Conservation (phyloP, 495 filamentous ascomycete genomes). For the Xylaria sp. region DNA sequence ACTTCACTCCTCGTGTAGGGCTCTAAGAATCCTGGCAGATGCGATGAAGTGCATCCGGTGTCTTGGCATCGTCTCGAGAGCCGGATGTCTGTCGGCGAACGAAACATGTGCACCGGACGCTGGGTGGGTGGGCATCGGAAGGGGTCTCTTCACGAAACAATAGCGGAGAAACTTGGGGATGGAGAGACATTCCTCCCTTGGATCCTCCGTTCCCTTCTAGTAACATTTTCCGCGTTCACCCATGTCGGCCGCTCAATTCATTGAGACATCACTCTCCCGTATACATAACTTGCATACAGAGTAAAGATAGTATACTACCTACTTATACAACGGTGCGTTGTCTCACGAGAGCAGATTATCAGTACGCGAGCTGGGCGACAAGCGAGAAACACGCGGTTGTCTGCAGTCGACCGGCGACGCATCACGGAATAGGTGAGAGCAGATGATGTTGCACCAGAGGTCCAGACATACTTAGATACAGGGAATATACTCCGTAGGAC, state of each 20-base stretch:
- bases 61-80: conserved; percentile 18
- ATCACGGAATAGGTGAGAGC: background rate
- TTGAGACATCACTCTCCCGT: background rate
- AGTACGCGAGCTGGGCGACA: background rate
- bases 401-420: background rate
- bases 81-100: conserved; percentile 12
- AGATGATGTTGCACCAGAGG: conserved; percentile 7
- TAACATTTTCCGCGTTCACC: background rate
- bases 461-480: background rate
- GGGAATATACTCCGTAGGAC: background rate
- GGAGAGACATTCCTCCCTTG: background rate
- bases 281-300: no score
- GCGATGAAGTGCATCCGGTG: conserved; percentile 1
- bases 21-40: conserved; percentile 13
- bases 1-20: background rate
- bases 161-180: background rate
- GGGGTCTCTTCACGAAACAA: background rate
- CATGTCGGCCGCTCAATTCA: background rate
- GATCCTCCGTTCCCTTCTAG: background rate
- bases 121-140: background rate
- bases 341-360: background rate
- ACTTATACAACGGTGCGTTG: no score
- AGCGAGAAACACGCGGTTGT: background rate
- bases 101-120: background rate
- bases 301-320: no score